Percentiles rank a stretch among this genome's conserved stretches.
Conservation (phyloP, 1,284 basidiomycete genomes). For the Agaricales sp. region DNA sequence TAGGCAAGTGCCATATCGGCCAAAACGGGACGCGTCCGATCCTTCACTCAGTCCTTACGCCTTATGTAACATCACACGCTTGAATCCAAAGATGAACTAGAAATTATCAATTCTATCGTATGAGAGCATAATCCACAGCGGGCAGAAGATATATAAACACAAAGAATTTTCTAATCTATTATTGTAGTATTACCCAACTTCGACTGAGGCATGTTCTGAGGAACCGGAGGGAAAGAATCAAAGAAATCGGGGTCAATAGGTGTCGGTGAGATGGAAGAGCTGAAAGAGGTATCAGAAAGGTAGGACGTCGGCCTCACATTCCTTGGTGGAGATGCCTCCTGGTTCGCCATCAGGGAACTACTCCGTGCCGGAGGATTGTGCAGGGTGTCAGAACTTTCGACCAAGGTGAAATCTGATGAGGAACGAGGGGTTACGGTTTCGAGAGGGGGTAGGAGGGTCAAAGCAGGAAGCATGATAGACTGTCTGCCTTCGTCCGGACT, state of each 20-base stretch:
- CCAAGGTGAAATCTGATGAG: background rate
- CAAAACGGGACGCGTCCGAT: background rate
- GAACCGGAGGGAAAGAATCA: constrained; percentile 1
- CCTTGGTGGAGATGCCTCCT: background rate
- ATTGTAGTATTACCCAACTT: background rate
- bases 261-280: background rate
- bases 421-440: background rate
- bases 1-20: constrained; percentile 36
- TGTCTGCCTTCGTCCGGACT: background rate
- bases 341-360: background rate
- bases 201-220: background rate
- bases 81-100: no score
- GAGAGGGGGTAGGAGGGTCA: background rate
- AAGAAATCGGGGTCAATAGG: background rate
- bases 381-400: background rate
- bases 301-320: background rate
- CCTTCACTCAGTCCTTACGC: background rate
- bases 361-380: background rate
- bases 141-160: no score
- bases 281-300: constrained; percentile 1
- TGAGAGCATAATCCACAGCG: no score
- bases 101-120: no score
- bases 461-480: background rate
- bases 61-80: background rate
- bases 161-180: no score